Conservation (phyloP, 2,329 filamentous ascomycete species). For the Byssothecium circinans region DNA sequence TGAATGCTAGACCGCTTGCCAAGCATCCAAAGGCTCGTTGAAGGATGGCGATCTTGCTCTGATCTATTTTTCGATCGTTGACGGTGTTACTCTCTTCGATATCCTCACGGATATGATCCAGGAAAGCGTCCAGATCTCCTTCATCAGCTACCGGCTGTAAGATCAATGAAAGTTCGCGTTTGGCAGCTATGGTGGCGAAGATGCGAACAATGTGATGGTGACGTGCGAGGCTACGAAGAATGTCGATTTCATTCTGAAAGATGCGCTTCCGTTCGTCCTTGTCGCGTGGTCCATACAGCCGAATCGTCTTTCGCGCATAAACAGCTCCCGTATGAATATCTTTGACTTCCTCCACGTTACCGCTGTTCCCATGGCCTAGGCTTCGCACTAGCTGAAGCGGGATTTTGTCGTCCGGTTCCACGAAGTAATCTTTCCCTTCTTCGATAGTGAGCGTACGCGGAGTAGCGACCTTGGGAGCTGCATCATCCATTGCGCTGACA, state of each 20-base stretch:
- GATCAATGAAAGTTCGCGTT: conserved; percentile 13
- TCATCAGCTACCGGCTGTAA: conserved; percentile 21
- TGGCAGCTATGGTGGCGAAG: conserved; percentile 14
- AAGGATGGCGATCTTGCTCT: not conserved
- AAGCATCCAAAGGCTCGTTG: conserved; percentile 20
- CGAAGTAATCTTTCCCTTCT: conserved; percentile 11
- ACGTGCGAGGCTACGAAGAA: conserved; percentile 11
- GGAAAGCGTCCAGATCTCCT: conserved; percentile 20
- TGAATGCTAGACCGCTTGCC: conserved; percentile 15
- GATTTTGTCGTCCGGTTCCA: conserved; percentile 8
- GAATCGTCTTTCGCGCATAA: conserved; percentile 15
- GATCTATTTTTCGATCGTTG: not conserved
- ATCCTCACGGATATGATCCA: conserved; percentile 7
- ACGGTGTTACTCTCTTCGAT: not conserved
- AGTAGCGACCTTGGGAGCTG: not conserved
- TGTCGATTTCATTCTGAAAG: conserved; percentile 13
- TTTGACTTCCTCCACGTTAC: conserved; percentile 13
- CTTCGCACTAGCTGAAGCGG: conserved; percentile 9
- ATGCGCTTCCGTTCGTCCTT: not conserved
- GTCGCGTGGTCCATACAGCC: not conserved
- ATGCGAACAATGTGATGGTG: conserved; percentile 19
- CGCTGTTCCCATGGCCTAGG: conserved; percentile 13
- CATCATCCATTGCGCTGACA: not conserved
- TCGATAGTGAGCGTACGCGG: conserved; percentile 1
- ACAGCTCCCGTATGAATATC: conserved; percentile 8